These are phyloP conservation scores for Discostella stelligeroides DNA, from an alignment of 108 stramenopile genomes.

Conservation along the genomic window DNA sequence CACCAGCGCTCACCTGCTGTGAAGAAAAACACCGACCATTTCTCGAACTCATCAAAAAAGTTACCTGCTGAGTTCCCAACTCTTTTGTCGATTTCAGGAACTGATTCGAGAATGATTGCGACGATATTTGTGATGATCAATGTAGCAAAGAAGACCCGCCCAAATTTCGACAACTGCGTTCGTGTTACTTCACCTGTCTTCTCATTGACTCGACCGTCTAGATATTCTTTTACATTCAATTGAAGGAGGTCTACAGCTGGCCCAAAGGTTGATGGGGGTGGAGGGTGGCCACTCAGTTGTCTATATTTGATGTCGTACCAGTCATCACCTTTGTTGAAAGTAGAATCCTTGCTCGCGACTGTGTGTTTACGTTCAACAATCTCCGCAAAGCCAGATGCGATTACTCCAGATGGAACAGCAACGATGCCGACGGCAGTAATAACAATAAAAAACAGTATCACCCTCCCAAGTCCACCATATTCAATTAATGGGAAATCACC, in stretches of 20 bases:
- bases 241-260: constrained; percentile 67
- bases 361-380: constrained; percentile 82
- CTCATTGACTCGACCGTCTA: constrained; percentile 63
- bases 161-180: constrained; percentile 43
- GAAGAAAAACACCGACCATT: constrained; percentile 81
- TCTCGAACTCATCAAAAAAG: constrained; percentile 83
- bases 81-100: constrained; percentile 68
- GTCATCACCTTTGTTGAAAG: constrained; percentile 68
- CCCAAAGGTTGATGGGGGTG: constrained; percentile 67
- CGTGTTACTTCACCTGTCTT: constrained; percentile 44
- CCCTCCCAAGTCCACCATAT: constrained; percentile 67
- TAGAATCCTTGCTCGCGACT: constrained; percentile 19
- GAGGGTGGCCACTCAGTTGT: constrained; percentile 53
- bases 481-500: constrained; percentile 74
- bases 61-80: constrained; percentile 76
- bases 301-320: constrained; percentile 76
- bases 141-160: constrained; percentile 66
- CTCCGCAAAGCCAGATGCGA: constrained; percentile 87
- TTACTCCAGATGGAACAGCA: constrained; percentile 85
- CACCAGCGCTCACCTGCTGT: constrained; percentile 49
- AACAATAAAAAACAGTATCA: constrained; percentile 79
- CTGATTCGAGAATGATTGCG: constrained; percentile 79
- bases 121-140: constrained; percentile 83
- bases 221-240: constrained; percentile 62
- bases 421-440: constrained; percentile 91